Percentiles rank a stretch among this genome's conserved stretches.
Evolutionary conservation across 768 basidiomycete species (phyloP).

Genomic region (Gloeopeniophorella convolvens): DNA sequence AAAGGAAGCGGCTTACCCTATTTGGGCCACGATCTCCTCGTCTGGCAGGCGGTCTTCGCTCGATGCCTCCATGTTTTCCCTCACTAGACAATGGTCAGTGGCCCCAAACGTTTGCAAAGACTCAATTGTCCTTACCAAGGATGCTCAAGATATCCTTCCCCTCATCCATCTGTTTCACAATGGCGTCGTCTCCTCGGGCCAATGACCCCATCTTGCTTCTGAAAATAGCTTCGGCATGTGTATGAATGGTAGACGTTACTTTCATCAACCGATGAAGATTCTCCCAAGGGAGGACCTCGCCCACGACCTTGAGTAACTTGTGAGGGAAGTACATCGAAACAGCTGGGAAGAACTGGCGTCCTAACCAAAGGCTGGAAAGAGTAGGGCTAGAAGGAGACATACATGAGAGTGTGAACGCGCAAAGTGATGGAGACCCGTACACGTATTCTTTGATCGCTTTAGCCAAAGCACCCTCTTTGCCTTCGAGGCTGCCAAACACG

Average conservation of each 20-base stretch:
- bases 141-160: constrained; percentile 29
- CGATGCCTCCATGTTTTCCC: constrained; percentile 18
- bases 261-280: not conserved
- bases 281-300: not conserved
- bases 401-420: not conserved
- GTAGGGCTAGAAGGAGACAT: not conserved
- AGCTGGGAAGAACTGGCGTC: not conserved
- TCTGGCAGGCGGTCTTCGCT: constrained; percentile 23
- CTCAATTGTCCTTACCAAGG: constrained; percentile 19
- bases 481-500: not conserved
- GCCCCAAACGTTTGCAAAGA: not conserved
- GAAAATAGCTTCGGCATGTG: not conserved
- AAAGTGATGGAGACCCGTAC: not conserved
- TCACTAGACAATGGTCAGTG: constrained; percentile 18
- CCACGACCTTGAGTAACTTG: not conserved
- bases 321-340: not conserved
- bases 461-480: not conserved
- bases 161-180: constrained; percentile 21
- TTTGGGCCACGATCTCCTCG: constrained; percentile 25
- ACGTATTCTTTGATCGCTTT: not conserved
- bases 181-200: constrained; percentile 19
- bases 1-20: constrained; percentile 20
- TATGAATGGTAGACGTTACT: not conserved
- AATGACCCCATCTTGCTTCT: not conserved
- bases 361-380: not conserved